Conservation (phyloP, 2,329 filamentous ascomycete genomes). For the Colletotrichum graminicola region DNA sequence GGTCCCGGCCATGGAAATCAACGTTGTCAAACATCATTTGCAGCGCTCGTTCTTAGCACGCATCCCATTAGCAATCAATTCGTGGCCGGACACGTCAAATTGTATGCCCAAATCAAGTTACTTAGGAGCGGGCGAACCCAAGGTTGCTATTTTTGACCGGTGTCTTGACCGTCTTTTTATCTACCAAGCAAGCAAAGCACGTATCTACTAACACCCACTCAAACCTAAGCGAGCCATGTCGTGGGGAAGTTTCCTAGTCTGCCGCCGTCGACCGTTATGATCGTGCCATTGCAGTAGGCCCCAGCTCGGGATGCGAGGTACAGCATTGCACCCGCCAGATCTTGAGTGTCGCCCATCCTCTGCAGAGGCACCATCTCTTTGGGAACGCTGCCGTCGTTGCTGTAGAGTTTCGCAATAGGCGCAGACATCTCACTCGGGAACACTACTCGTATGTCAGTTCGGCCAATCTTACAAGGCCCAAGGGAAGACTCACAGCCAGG, state of each 20-base stretch:
- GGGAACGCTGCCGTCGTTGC: slow-evolving; percentile 51
- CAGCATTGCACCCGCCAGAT: slow-evolving; percentile 72
- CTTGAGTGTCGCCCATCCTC: slow-evolving; percentile 70
- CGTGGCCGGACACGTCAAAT: background rate
- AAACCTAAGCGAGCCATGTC: slow-evolving; percentile 50
- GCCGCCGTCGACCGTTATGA: slow-evolving; percentile 74
- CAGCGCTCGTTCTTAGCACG: background rate
- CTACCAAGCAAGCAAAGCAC: background rate
- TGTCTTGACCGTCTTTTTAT: background rate
- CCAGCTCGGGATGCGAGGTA: slow-evolving; percentile 75
- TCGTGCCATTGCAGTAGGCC: slow-evolving; percentile 74
- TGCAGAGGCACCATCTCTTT: slow-evolving; percentile 67
- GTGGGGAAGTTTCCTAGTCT: slow-evolving; percentile 68
- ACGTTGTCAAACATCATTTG: background rate
- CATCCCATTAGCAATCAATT: background rate
- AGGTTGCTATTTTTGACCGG: background rate
- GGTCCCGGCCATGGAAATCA: background rate
- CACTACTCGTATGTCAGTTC: slow-evolving; percentile 53
- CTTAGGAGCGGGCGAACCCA: background rate
- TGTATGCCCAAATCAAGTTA: background rate
- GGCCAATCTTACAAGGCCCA: slow-evolving; percentile 23
- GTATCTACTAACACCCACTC: background rate
- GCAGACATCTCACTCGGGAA: slow-evolving; percentile 73
- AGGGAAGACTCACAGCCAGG: slow-evolving; percentile 59
- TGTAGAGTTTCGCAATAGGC: slow-evolving; percentile 57